A percentile compares a stretch with the other conserved stretches of the same genome.
phyloP scores from a whole-genome alignment of 495 filamentous ascomycete genomes.

The Sphaerosporella brunnea region DNA sequence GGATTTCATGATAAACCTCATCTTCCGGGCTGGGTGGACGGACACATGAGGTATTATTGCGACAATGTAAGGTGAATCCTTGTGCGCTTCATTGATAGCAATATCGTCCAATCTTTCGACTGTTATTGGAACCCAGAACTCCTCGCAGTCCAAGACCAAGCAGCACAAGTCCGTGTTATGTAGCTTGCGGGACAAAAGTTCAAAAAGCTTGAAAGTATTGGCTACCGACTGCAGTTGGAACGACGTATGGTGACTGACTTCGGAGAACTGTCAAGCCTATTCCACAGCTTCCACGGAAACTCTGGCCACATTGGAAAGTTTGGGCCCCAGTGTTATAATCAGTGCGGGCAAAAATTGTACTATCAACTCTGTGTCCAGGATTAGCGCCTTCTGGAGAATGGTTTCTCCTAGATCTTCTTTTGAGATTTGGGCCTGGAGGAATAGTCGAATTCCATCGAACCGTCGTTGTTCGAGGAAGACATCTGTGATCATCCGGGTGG shows the following conservation, averaged over 20 bases:
- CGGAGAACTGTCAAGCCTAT: not conserved
- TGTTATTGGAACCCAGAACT: constrained; percentile 5
- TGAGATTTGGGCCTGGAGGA: not conserved
- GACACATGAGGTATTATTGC: not conserved
- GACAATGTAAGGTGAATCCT: not conserved
- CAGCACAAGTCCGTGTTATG: not conserved
- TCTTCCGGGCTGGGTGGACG: constrained; percentile 4
- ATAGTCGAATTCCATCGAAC: not conserved
- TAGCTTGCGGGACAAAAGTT: not conserved
- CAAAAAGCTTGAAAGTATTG: not conserved
- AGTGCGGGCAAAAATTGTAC: not conserved
- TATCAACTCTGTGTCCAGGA: not conserved
- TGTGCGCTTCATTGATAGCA: not conserved
- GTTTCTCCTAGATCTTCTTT: not conserved
- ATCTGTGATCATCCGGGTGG: not conserved
- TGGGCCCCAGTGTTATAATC: not conserved
- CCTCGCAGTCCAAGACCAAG: constrained; percentile 1
- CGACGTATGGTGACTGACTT: not conserved
- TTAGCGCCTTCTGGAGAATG: not conserved
- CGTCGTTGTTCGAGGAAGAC: not conserved
- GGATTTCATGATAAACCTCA: constrained; percentile 7
- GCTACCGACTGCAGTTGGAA: not conserved
- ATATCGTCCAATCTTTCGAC: not conserved
- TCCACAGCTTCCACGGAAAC: not conserved
- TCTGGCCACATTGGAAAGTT: not conserved